phyloP scores from a whole-genome alignment of 345 rosid genomes.

The Streptanthus diversifolius region DNA sequence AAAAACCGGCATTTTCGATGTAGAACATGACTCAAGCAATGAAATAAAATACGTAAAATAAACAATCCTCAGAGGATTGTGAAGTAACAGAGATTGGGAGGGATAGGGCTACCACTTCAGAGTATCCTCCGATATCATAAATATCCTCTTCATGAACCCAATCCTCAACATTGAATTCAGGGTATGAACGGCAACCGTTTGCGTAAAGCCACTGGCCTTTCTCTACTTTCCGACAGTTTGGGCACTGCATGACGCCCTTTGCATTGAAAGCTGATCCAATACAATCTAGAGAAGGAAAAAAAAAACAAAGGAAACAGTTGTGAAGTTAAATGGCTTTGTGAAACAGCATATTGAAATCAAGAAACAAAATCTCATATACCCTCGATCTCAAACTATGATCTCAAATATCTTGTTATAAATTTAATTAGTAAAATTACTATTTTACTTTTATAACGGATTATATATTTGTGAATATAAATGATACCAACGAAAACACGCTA shows the following conservation, averaged over 20 bases:
- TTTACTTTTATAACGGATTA: no score
- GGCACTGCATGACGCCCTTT: conserved; percentile 98
- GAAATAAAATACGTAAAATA: no score
- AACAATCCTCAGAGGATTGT: not conserved
- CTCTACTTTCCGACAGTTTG: conserved; percentile 93
- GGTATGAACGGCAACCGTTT: conserved; percentile 64
- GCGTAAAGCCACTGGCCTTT: conserved; percentile 99
- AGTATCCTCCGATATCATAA: conserved; percentile 64
- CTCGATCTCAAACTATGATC: no score
- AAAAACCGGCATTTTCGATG: not conserved
- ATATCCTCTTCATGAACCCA: conserved; percentile 92
- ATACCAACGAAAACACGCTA: no score
- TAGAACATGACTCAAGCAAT: not conserved
- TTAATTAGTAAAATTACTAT: no score
- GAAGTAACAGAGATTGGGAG: not conserved
- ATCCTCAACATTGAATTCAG: conserved; percentile 81
- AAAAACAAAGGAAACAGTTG: conserved; percentile 14
- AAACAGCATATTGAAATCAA: not conserved
- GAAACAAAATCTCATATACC: no score
- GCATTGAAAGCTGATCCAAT: conserved; percentile 97
- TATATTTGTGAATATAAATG: no score
- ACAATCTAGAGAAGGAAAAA: conserved; percentile 51
- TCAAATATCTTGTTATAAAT: no score
- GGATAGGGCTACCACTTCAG: conserved; percentile 56
- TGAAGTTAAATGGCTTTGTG: not conserved